Base-by-base conservation (phyloP, 2,329 filamentous ascomycete genomes). In the Aspergillus tamarii region DNA sequence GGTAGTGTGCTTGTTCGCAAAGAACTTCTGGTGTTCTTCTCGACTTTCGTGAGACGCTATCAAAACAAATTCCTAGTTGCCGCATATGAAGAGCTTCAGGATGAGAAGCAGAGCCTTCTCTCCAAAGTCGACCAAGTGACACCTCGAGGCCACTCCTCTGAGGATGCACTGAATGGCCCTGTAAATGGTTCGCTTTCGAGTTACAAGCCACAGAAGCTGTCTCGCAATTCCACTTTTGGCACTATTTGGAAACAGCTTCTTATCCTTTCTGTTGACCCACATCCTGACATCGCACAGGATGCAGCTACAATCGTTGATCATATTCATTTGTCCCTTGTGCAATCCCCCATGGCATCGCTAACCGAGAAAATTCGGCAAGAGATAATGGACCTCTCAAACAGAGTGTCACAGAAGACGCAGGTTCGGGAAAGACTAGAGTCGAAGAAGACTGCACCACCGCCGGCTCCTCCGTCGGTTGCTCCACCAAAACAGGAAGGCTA, bases 181-280 rank as follows among this genome's bases (percentile, higher is more conserved):
- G 36, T 64, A n/a, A 60, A 64, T 50, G 69, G 72, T 19, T 19
- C 43, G 10, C 43, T 59, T 46, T 66, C 73, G 39, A 68, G 75
- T 48, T 53, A 70, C 28, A 75, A 78, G 30, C 64, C 72, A 10
- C 74, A 69, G 36, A 72, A 67, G n/a, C 56, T 78, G 53, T 93
- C 94, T 14, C 89, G 92, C 67, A 95, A 96, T 73, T 97, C 93
- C 0, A 91, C 97, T 21, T 97, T 96, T 76, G 91, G 94, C 34
- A 91, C 94, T 1, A 91, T 96, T 66, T 99, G 95, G 95, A 95
- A 96, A 76, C 92, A 97, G 72, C 85, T 96, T 50, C 83, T 97
- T 64, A 92, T 96, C 66, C 85, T 98, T 77, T 94, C 93, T 52
- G 92, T 96, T 21, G 95, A 99, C 74, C 94, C 95, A 46, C 94